Base-by-base conservation (phyloP, 768 basidiomycete genomes). In the Pleurotus pulmonarius region DNA sequence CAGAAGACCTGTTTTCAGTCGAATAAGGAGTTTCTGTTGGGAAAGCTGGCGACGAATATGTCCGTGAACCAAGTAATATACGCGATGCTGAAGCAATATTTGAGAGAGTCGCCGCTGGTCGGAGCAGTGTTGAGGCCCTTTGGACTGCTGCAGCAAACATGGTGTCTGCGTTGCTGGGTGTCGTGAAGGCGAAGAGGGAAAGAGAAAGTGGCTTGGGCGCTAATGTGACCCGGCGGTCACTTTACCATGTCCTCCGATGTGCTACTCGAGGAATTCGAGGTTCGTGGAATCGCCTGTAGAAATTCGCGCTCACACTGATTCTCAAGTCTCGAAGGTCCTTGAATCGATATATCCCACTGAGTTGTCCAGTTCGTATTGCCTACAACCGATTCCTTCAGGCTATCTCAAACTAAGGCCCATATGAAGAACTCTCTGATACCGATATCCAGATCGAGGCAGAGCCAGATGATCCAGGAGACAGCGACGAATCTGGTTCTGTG, bases 341-440 rank as follows among this genome's bases (percentile, higher is more conserved):
- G 94, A 96, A 74, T 88, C 93, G 2, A 98, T 98, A 69, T 98
- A 96, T 70, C 93, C 96, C 4, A 88, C 92, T 61, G 96, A 98
- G 71, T 76, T 97, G 57, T 82, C 88, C 65, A 90, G 95, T 97
- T 75, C 67, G 94, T 90, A 61, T 63, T 64, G 62, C 64, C 66
- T 65, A 67, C 64, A 58, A 60, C 67, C 62, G 64, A 62, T 61
- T 62, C 61, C 60, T 49, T 61, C 66, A 59, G 56, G 55, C 55
- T 66, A 11, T 34, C 29, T 34, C 29, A 65, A 61, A 70, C 82
- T 86, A 73, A 85, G 74, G 69, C 72, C 70, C 71, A 66, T 71
- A 64, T 58, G 64, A 90, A 98, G 96, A 89, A 79, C 67, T 89
- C 67, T 92, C 91, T 62, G 88, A 94, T 67, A 83, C 78, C 63